Base-by-base conservation (phyloP, 768 basidiomycete species). In the Panaeolus papilionaceus region DNA sequence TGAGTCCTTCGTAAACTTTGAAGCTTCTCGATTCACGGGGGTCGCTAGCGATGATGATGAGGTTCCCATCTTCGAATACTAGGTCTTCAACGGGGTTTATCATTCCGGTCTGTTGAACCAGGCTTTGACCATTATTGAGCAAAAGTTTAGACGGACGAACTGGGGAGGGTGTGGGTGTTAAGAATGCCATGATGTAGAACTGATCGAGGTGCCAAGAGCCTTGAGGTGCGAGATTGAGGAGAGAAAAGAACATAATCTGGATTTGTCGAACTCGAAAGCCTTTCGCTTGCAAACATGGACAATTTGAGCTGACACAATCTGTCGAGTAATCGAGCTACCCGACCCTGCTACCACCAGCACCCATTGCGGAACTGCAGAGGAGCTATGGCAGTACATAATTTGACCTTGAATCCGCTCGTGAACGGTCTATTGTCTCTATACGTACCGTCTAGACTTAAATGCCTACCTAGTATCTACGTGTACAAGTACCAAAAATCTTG, bases 1-100 rank as follows among this genome's bases (percentile, higher is more conserved):
- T 38, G 61, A 64, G 37, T 33, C 63, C 63, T 67, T 64, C 54
- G n/a, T 67, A 67, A 39, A 61, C 28, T 38, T 64, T 58, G 47
- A 64, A 67, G 51, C 54, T 61, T 26, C 33, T 64, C 6, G 26
- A 20, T 58, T 39, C 23, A 37, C 38, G 37, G 26, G 12, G n/a
- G 20, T 38, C 42, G 23, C 10, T 20, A n/a, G 39, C n/a, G 4
- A 26, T 16, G 8, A 40, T 42, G 7, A 44, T 28, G 5, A 63
- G 26, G 44, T 63, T 63, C 37, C 63, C 45, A 20, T 63, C 45
- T 20, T 47, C 40, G 20, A 33, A 63, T 23, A 40, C 63, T 14
- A 28, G 12, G 14, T 44, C 40, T 33, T 63, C 14, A 42, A 38
- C 37, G 14, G 62, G 38, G 40, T 40, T 40, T 26, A 44, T 28